Percentiles rank a stretch among this genome's conserved stretches.
Evolutionary conservation across 1,284 basidiomycete species (phyloP).

Genomic region (Ustilago nuda): DNA sequence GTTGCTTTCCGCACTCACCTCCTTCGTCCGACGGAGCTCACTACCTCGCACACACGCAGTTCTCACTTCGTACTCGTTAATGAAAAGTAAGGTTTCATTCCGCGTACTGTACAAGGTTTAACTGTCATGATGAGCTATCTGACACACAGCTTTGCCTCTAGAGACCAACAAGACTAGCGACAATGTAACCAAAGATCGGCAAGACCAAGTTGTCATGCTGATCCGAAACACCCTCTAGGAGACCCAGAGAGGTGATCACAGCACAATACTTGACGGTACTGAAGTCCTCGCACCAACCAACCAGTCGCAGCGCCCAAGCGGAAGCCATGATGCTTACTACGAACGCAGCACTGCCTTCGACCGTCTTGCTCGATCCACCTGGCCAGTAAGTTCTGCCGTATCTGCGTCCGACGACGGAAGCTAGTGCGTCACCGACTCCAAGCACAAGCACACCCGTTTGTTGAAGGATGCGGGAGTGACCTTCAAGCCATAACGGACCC

Average conservation of each 20-base stretch:
- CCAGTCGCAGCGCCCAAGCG: constrained; percentile 78
- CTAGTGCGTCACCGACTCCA: constrained; percentile 92
- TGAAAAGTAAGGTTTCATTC: neutral
- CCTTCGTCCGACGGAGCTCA: constrained; percentile 1
- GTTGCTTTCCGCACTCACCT: neutral
- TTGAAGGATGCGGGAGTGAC: constrained; percentile 69
- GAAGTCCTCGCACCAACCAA: constrained; percentile 71
- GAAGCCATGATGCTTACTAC: constrained; percentile 78
- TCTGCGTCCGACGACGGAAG: constrained; percentile 89
- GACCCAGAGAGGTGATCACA: constrained; percentile 45
- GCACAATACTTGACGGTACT: constrained; percentile 39
- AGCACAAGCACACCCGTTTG: constrained; percentile 91
- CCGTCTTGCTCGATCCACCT: constrained; percentile 81
- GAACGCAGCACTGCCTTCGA: constrained; percentile 91
- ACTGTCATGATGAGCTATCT: neutral
- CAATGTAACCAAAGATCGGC: constrained; percentile 62
- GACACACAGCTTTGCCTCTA: constrained; percentile 15
- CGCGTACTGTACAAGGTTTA: neutral
- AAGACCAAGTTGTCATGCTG: constrained; percentile 68
- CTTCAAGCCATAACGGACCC: constrained; percentile 92
- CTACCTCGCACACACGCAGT: neutral
- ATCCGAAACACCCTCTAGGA: constrained; percentile 65
- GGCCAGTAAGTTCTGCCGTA: constrained; percentile 87
- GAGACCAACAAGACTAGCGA: constrained; percentile 48
- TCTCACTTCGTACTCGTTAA: neutral